These are phyloP conservation scores for Russula ochroleuca DNA, from an alignment of 768 basidiomycete species.

Conservation along the genomic window DNA sequence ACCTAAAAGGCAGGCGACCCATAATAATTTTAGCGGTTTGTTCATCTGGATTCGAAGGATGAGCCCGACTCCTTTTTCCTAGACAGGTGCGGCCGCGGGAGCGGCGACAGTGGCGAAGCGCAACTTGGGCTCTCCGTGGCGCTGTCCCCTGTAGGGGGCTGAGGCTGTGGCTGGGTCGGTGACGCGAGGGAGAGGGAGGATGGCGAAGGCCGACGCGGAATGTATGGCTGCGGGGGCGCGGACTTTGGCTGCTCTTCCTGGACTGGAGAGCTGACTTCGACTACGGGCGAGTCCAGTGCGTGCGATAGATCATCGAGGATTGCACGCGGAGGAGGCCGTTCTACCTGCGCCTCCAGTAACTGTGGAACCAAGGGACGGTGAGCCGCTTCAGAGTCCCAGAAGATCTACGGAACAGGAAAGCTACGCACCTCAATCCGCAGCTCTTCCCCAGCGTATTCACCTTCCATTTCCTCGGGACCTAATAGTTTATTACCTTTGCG, in stretches of 20 bases:
- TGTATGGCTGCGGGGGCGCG: conserved; percentile 52
- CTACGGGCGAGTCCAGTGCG: conserved; percentile 23
- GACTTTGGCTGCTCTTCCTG: conserved; percentile 39
- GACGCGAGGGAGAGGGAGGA: conserved; percentile 28
- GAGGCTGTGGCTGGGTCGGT: neutral
- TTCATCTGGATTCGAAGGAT: conserved; percentile 17
- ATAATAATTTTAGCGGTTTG: neutral
- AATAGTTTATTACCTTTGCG: conserved; percentile 80
- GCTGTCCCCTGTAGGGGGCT: neutral
- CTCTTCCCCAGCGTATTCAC: conserved; percentile 85
- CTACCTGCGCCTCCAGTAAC: conserved; percentile 83
- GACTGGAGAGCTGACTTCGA: conserved; percentile 19
- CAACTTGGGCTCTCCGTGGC: conserved; percentile 5
- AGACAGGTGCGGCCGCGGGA: conserved; percentile 11
- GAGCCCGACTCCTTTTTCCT: conserved; percentile 13
- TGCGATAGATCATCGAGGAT: conserved; percentile 50
- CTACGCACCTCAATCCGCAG: conserved; percentile 66
- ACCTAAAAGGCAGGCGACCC: neutral
- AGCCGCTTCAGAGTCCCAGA: neutral
- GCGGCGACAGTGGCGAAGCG: conserved; percentile 11
- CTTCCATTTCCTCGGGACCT: conserved; percentile 83
- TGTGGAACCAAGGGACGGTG: conserved; percentile 31
- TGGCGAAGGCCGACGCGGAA: conserved; percentile 53
- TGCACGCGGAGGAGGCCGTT: conserved; percentile 74
- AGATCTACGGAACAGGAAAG: conserved; percentile 9